Conservation (phyloP, 2,329 filamentous ascomycete genomes). For the Huntiella decipiens region DNA sequence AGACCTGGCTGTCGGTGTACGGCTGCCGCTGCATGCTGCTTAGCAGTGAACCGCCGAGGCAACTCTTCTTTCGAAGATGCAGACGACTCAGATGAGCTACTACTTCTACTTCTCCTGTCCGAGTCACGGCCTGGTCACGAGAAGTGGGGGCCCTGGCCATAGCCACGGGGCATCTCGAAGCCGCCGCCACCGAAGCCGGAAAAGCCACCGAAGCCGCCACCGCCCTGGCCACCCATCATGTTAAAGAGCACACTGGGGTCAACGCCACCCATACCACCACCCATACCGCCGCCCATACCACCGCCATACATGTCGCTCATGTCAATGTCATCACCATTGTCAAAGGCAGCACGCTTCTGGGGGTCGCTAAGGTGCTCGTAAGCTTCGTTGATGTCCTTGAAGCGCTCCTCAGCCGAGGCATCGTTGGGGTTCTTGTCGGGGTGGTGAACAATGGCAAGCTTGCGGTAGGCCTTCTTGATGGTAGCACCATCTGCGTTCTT, state of each 20-base stretch:
- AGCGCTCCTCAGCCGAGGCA: constrained; percentile 64
- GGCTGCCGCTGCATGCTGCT: neutral
- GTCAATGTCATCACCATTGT: constrained; percentile 82
- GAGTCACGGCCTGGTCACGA: constrained; percentile 13
- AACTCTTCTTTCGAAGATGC: too few species aligned
- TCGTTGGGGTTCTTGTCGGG: constrained; percentile 95
- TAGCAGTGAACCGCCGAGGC: too few species aligned
- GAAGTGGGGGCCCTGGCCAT: constrained; percentile 40
- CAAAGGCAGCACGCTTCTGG: constrained; percentile 81
- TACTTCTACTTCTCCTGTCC: too few species aligned
- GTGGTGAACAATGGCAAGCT: constrained; percentile 82
- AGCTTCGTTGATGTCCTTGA: constrained; percentile 95
- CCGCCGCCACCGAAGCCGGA: constrained; percentile 31
- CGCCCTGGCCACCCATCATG: constrained; percentile 53
- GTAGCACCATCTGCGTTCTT: constrained; percentile 71
- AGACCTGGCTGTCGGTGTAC: neutral
- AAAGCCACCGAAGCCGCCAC: constrained; percentile 29
- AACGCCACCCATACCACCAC: constrained; percentile 44
- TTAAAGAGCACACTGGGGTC: constrained; percentile 64
- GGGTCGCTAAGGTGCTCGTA: constrained; percentile 90
- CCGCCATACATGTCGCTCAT: constrained; percentile 69
- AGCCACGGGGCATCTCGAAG: constrained; percentile 29
- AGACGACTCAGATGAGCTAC: too few species aligned
- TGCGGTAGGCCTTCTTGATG: constrained; percentile 95
- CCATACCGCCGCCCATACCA: constrained; percentile 49